Percentiles rank a stretch among this genome's conserved stretches.
Conservation (phyloP, 768 basidiomycete species). For the Leucocoprinus leucothites region DNA sequence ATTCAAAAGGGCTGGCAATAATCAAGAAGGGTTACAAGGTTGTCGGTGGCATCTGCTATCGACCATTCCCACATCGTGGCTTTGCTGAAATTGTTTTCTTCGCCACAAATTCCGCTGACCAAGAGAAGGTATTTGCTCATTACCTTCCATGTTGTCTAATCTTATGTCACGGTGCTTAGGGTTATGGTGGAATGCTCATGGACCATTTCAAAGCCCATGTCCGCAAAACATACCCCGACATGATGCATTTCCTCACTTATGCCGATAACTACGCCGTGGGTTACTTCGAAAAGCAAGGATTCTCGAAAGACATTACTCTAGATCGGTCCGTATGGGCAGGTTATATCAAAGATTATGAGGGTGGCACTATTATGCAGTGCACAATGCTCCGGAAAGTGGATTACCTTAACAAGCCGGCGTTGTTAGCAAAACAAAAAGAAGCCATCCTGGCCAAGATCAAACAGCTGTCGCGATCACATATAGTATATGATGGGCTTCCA, state of each 20-base stretch:
- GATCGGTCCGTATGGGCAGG: constrained; percentile 93
- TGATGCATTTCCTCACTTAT: constrained; percentile 96
- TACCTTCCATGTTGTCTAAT: background rate
- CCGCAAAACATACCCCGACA: constrained; percentile 73
- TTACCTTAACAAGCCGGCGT: constrained; percentile 78
- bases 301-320: constrained; percentile 95
- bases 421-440: constrained; percentile 80
- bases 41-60: constrained; percentile 95
- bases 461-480: constrained; percentile 80
- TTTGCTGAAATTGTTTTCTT: constrained; percentile 99
- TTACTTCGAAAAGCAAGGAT: constrained; percentile 99
- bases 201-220: constrained; percentile 97
- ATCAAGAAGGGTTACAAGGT: constrained; percentile 94
- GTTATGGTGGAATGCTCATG: constrained; percentile 98
- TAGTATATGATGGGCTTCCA: constrained; percentile 76
- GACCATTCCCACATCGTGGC: constrained; percentile 90
- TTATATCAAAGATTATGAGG: constrained; percentile 99
- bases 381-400: constrained; percentile 91
- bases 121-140: constrained; percentile 76
- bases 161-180: constrained; percentile 41
- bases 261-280: constrained; percentile 99
- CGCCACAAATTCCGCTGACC: constrained; percentile 93
- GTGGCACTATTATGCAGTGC: constrained; percentile 99
- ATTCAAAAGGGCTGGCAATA: constrained; percentile 92
- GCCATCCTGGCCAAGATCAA: constrained; percentile 88